Conservation (phyloP, 2,329 filamentous ascomycete species). For the Xylariaceae sp. region DNA sequence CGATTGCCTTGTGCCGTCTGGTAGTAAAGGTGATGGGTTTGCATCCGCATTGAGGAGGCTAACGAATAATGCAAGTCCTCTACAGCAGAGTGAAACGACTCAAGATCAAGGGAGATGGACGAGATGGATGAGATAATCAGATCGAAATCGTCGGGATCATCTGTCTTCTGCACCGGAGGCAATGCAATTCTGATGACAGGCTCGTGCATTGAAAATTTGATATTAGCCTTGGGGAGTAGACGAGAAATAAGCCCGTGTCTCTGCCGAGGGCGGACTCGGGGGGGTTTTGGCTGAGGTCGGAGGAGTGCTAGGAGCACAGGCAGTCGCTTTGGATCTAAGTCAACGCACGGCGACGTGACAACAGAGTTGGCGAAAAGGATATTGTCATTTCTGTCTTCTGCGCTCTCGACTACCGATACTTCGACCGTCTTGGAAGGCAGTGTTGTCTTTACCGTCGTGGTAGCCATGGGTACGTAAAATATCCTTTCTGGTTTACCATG, state of each 20-base stretch:
- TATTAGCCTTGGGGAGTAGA: constrained; percentile 85
- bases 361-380: constrained; percentile 95
- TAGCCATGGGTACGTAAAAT: constrained; percentile 94
- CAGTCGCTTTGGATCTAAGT: constrained; percentile 86
- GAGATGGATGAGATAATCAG: constrained; percentile 93
- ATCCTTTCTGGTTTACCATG: constrained; percentile 78
- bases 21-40: constrained; percentile 88
- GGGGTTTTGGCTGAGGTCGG: constrained; percentile 46
- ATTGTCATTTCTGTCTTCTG: constrained; percentile 85
- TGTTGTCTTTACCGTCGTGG: constrained; percentile 89
- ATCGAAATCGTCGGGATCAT: constrained; percentile 77
- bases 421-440: constrained; percentile 90
- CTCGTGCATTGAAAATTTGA: constrained; percentile 96
- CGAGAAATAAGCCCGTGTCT: constrained; percentile 73
- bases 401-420: constrained; percentile 63
- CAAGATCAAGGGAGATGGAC: constrained; percentile 84
- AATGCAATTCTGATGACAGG: constrained; percentile 87
- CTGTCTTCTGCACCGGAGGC: constrained; percentile 63
- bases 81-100: constrained; percentile 87
- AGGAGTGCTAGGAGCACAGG: constrained; percentile 76
- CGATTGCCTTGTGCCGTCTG: constrained; percentile 77
- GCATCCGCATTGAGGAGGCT: constrained; percentile 72
- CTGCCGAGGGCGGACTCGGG: constrained; percentile 40
- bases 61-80: constrained; percentile 84
- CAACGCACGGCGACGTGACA: constrained; percentile 89